Base-by-base conservation (phyloP, 768 basidiomycete species). In the Phaeolepiota aurea region DNA sequence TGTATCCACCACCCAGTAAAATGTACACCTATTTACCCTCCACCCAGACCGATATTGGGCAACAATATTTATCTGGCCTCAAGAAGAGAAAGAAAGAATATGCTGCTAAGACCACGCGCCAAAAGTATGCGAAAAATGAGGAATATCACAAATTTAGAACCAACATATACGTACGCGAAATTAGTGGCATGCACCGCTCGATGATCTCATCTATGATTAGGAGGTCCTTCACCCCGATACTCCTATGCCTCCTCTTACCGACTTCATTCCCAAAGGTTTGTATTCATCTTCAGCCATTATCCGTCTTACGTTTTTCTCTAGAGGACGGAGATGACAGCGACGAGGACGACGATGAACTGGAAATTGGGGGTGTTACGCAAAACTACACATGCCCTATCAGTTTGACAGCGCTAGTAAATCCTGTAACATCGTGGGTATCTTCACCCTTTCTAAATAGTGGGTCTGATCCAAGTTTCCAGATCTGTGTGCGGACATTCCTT, bases 331-430 rank as follows among this genome's bases (percentile, higher is more conserved):
- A 90, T 46, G 79, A 73, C 20, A 87, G 83, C 40, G 87, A 87
- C 43, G 80, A 81, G 38, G 92, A 93, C 22, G 87, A 91, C 21
- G 87, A 91, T 39, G 93, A 96, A 10, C 60, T 98, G 21, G 84
- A 91, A 59, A 67, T 94, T 37, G 93, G 93, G 39, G 91, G 89
- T 18, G 72, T 81, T 20, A 84, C 80, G 4, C 85, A 87, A 53
- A 81, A 79, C 51, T 89, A 81, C 68, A 82, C 77, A 41, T 94
- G 91, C 49, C 92, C 91, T 2, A 64, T 98, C 37, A 79, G 84
- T 1, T 66, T 92, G 32, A 72, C 65, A 2, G 56, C 70, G 11
- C 69, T 89, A 28, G 69, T 68, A 15, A 69, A 94, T 38, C 90
- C 93, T 2, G 64, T 87, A 44, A 89, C 84, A 3, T 90, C 87